These are phyloP conservation scores for Blastomyces silverae DNA, from an alignment of 2,329 filamentous ascomycete species.

Conservation along the genomic window DNA sequence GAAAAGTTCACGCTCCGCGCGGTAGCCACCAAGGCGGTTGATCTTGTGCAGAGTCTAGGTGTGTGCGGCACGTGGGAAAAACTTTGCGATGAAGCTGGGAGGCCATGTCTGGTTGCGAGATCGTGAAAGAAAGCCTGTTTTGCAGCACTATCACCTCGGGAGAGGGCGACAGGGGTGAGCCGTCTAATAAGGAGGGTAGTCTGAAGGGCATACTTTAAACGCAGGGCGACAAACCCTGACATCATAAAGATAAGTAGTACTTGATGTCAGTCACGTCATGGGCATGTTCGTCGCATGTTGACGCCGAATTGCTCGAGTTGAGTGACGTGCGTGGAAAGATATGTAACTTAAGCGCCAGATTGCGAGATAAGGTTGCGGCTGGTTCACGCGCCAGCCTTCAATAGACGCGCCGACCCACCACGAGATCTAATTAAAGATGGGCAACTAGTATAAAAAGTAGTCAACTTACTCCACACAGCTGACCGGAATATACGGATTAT, in stretches of 20 bases:
- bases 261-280: neutral
- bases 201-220: constrained; percentile 4
- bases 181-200: neutral
- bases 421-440: neutral
- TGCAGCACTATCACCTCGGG: neutral
- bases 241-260: neutral
- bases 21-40: neutral
- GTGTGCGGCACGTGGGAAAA: neutral
- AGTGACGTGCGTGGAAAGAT: neutral
- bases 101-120: constrained; percentile 10
- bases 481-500: neutral
- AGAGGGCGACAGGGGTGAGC: neutral
- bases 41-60: neutral
- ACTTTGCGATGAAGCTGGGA: neutral
- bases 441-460: no score
- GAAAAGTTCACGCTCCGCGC: neutral
- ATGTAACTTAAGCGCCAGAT: neutral
- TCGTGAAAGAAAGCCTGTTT: neutral
- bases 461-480: neutral
- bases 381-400: neutral
- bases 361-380: constrained; percentile 1
- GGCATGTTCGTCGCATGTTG: neutral
- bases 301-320: neutral
- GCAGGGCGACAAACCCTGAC: constrained; percentile 10
- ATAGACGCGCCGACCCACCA: neutral